Conservation (phyloP, 1,284 basidiomycete species). For the Pseudozyma pruni region DNA sequence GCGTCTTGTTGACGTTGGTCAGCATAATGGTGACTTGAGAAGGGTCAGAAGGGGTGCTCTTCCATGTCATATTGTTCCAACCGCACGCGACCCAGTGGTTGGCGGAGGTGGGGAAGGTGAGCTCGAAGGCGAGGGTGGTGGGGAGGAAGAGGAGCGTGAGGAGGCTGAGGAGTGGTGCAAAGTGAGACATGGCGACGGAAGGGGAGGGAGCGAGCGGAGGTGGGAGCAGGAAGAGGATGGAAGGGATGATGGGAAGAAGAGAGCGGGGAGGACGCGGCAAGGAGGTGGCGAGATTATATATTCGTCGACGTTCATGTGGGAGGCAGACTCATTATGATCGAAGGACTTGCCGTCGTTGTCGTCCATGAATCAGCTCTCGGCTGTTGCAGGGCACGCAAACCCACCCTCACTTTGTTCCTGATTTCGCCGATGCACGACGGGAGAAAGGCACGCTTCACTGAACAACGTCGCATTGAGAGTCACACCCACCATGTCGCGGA, state of each 20-base stretch:
- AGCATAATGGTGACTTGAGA: slow-evolving; percentile 29
- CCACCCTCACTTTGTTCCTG: no score
- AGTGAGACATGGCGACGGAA: neutral
- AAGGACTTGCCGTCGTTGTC: no score
- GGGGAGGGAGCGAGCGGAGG: neutral
- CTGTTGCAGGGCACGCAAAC: no score
- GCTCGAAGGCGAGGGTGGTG: slow-evolving; percentile 2
- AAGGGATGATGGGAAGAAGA: neutral
- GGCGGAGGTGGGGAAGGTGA: slow-evolving; percentile 31
- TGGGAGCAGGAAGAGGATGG: neutral
- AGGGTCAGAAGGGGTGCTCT: slow-evolving; percentile 3
- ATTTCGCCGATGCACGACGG: no score
- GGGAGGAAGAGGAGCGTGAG: neutral
- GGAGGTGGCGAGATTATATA: neutral
- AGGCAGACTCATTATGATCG: no score
- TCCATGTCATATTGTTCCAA: slow-evolving; percentile 42
- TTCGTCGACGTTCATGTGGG: no score
- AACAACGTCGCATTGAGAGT: no score
- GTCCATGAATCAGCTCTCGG: no score
- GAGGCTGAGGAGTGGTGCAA: neutral
- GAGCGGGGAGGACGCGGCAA: neutral
- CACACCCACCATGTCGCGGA: no score
- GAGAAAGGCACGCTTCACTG: no score
- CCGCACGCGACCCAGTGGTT: slow-evolving; percentile 49
- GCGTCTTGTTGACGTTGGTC: slow-evolving; percentile 29